Percentiles rank a stretch among this genome's conserved stretches.
Conservation (phyloP, 176 grass and related monocot genomes). For the Oropetium thomaeum region DNA sequence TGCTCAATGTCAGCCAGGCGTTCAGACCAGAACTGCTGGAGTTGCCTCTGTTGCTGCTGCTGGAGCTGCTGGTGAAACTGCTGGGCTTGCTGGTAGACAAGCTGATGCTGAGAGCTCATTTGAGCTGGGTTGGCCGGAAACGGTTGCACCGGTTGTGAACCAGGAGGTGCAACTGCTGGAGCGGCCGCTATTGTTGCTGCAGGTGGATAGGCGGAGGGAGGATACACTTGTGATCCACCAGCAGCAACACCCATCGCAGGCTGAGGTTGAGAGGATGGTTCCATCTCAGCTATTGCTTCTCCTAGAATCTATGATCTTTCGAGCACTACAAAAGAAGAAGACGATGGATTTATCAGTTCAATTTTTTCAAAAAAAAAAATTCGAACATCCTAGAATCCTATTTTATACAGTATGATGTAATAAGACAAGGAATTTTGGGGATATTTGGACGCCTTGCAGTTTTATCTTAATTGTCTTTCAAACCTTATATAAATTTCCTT, state of each 20-base stretch:
- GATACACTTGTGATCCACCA: constrained; percentile 47
- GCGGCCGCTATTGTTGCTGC: constrained; percentile 14
- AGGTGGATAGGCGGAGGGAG: constrained; percentile 33
- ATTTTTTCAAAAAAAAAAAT: neutral
- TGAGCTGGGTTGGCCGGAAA: constrained; percentile 25
- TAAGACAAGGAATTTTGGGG: neutral
- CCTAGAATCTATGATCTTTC: constrained; percentile 11
- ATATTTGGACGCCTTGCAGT: neutral
- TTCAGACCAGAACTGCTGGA: constrained; percentile 55
- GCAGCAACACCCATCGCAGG: constrained; percentile 35
- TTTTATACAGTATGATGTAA: neutral
- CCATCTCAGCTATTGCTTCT: constrained; percentile 39
- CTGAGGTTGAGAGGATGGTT: constrained; percentile 43
- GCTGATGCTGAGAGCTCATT: constrained; percentile 48
- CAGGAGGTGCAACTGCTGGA: constrained; percentile 1
- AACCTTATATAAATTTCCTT: neutral
- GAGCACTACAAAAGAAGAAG: constrained; percentile 24
- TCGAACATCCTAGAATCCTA: neutral
- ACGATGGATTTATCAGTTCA: neutral
- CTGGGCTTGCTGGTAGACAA: constrained; percentile 52
- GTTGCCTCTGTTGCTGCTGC: constrained; percentile 46
- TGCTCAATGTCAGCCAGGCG: constrained; percentile 50
- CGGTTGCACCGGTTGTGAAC: constrained; percentile 23
- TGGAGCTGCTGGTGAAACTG: constrained; percentile 58
- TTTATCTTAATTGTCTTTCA: neutral